Conservation (phyloP, 2,329 filamentous ascomycete genomes). For the Talaromyces sp. region DNA sequence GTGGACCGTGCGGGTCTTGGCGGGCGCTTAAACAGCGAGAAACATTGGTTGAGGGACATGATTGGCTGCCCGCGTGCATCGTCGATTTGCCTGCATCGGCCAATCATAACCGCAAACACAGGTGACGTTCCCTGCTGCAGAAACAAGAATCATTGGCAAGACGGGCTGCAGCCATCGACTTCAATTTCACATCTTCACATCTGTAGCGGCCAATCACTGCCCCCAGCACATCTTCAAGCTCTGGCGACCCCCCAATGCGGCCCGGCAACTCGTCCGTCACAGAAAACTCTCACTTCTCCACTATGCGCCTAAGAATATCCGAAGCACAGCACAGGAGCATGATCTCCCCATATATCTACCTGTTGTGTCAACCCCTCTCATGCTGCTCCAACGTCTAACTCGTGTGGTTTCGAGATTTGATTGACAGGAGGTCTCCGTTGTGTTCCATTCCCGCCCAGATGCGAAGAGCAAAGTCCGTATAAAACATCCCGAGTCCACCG, state of each 20-base stretch:
- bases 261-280: constrained; percentile 9
- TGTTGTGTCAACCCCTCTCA: constrained; percentile 5
- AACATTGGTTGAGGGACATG: constrained; percentile 7
- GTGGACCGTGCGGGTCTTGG: constrained; percentile 15
- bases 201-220: constrained; percentile 10
- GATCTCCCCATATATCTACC: constrained; percentile 9
- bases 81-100: not conserved
- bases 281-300: constrained; percentile 4
- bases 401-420: constrained; percentile 7
- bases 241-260: not conserved
- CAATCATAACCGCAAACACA: not conserved
- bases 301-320: constrained; percentile 6
- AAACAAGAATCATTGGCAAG: constrained; percentile 8
- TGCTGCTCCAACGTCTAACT: not conserved
- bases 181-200: constrained; percentile 13
- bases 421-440: not conserved
- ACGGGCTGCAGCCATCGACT: constrained; percentile 10
- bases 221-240: constrained; percentile 8
- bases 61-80: constrained; percentile 2
- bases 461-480: constrained; percentile 2
- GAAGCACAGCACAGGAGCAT: not conserved
- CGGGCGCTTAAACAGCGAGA: constrained; percentile 11
- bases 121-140: constrained; percentile 2
- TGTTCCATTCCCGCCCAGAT: constrained; percentile 6
- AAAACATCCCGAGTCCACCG: constrained; percentile 8